Evolutionary conservation across 169 alveolate genomes (phyloP).

Genomic region (Plasmodium inui): DNA sequence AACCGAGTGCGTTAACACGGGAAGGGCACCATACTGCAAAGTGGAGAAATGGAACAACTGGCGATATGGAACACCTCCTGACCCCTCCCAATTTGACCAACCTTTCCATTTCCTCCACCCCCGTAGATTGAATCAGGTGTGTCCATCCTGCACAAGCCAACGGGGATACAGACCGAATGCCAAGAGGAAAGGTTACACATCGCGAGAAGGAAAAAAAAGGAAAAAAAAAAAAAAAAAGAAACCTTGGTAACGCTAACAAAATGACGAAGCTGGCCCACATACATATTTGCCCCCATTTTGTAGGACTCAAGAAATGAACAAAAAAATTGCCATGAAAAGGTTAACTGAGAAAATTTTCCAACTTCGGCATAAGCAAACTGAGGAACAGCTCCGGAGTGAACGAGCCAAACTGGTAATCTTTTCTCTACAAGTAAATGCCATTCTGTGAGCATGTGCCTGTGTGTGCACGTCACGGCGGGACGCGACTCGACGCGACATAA

Average conservation of each 20-base stretch:
- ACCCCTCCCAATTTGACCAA: not conserved
- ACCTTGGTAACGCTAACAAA: not conserved
- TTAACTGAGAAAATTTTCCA: slow-evolving; percentile 23
- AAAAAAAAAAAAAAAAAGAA: not conserved
- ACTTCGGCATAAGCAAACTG: not conserved
- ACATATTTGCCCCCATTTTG: not conserved
- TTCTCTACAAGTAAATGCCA: not conserved
- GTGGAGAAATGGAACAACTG: not conserved
- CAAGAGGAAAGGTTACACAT: slow-evolving; percentile 61
- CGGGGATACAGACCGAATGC: slow-evolving; percentile 38
- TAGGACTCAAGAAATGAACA: slow-evolving; percentile 72
- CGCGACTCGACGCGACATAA: too few relatives aligned
- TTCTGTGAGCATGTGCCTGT: not conserved
- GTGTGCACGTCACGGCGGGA: not conserved
- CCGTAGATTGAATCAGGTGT: slow-evolving; percentile 65
- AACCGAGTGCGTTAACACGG: too few relatives aligned
- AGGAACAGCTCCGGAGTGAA: slow-evolving; percentile 14
- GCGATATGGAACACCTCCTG: not conserved
- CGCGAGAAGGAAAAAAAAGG: not conserved
- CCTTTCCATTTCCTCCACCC: not conserved
- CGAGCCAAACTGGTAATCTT: slow-evolving; percentile 39
- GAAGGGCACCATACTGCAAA: too few relatives aligned
- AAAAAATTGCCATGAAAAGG: slow-evolving; percentile 60
- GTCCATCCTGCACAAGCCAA: slow-evolving; percentile 35
- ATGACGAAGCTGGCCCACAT: not conserved